phyloP scores from a whole-genome alignment of 768 basidiomycete genomes.

The Mycena galericulata region DNA sequence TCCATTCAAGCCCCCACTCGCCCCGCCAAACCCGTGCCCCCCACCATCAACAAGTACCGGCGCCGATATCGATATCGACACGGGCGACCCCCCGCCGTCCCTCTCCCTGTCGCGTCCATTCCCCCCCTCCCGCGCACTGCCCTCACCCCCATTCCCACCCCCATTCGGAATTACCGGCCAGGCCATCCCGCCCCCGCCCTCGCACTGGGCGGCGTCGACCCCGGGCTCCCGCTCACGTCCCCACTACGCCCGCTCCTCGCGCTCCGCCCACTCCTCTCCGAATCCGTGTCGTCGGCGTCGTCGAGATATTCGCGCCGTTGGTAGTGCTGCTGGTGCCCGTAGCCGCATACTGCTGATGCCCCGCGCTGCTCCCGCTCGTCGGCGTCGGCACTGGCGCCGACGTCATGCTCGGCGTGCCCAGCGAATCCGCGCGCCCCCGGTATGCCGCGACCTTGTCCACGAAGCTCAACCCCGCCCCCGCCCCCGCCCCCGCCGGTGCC shows the following conservation, averaged over 20 bases:
- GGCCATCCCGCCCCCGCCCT: constrained; percentile 44
- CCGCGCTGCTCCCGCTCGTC: not conserved
- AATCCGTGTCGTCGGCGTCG: constrained; percentile 28
- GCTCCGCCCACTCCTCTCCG: constrained; percentile 30
- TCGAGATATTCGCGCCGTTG: not conserved
- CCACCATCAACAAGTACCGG: constrained; percentile 15
- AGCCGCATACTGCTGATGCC: too few species aligned
- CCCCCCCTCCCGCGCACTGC: too few species aligned
- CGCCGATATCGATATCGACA: constrained; percentile 37
- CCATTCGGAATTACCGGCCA: constrained; percentile 44
- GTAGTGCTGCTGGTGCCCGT: too few species aligned
- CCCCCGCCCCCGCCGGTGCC: too few species aligned
- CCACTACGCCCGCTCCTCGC: constrained; percentile 5
- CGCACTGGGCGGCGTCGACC: constrained; percentile 30
- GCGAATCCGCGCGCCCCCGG: constrained; percentile 53
- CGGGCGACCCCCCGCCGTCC: constrained; percentile 19
- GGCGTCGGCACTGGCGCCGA: constrained; percentile 14
- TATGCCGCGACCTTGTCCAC: constrained; percentile 77
- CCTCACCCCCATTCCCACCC: not conserved
- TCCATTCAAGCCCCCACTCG: not conserved
- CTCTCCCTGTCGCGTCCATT: constrained; percentile 5
- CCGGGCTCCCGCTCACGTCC: constrained; percentile 22
- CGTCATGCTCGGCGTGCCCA: constrained; percentile 32
- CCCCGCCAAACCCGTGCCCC: constrained; percentile 5
- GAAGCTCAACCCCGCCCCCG: too few species aligned